Evolutionary conservation across 805 yeast genomes (phyloP).

Genomic region (Candida adriatica): DNA sequence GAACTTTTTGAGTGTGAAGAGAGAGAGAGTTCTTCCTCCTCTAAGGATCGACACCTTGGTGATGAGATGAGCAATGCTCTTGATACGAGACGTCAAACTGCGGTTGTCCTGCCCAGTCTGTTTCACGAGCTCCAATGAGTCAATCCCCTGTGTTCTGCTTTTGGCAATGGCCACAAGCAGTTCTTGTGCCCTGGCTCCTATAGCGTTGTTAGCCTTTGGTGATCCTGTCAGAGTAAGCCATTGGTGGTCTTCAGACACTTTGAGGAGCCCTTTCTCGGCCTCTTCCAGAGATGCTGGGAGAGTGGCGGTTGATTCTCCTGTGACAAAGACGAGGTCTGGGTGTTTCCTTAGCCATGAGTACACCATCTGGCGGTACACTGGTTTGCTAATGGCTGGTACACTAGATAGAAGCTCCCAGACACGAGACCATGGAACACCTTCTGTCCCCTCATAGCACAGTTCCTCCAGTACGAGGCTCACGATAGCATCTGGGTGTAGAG

Average conservation of each 20-base stretch:
- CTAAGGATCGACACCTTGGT: constrained; percentile 32
- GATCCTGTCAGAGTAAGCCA: constrained; percentile 55
- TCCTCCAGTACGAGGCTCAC: constrained; percentile 27
- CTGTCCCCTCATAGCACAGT: constrained; percentile 29
- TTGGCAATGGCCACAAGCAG: constrained; percentile 55
- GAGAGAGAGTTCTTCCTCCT: constrained; percentile 46
- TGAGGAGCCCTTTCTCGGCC: constrained; percentile 17
- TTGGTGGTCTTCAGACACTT: constrained; percentile 47
- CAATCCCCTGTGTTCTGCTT: constrained; percentile 48
- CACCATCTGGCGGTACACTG: constrained; percentile 26
- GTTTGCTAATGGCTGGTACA: constrained; percentile 21
- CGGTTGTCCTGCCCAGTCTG: constrained; percentile 64
- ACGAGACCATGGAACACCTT: constrained; percentile 25
- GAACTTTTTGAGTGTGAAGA: constrained; percentile 45
- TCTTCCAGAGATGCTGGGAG: constrained; percentile 3
- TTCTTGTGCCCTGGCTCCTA: constrained; percentile 52
- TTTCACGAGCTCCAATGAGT: constrained; percentile 48
- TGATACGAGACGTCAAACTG: constrained; percentile 58
- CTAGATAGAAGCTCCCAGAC: constrained; percentile 27
- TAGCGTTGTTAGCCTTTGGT: constrained; percentile 38
- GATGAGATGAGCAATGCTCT: constrained; percentile 45
- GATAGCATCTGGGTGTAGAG: constrained; percentile 19
- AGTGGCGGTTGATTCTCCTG: not conserved
- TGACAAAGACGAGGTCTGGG: constrained; percentile 6
- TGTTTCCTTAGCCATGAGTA: constrained; percentile 33